Conservation (phyloP, 148 eudicot species). For the Persicaria tinctoria region DNA sequence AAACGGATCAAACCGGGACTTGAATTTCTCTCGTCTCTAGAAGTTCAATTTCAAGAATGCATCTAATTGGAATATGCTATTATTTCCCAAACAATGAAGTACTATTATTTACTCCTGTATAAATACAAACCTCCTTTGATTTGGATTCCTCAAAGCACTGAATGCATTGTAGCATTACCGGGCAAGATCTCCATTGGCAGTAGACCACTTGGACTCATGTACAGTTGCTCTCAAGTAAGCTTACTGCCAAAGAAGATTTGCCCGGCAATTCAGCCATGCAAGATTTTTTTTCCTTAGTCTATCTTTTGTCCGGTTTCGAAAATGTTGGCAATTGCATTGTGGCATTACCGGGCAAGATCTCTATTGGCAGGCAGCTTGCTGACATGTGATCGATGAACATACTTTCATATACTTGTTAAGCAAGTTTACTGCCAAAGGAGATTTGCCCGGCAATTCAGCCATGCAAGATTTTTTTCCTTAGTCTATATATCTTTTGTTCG, state of each 20-base stretch:
- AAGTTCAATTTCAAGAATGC: background rate
- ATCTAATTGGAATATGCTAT: constrained; percentile 10
- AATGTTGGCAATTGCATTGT: constrained; percentile 11
- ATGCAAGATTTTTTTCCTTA: too few relatives aligned
- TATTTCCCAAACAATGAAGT: background rate
- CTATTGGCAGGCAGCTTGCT: constrained; percentile 16
- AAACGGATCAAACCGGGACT: background rate
- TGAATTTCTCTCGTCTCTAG: background rate
- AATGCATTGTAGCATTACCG: constrained; percentile 21
- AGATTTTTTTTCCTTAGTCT: background rate
- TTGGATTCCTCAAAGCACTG: background rate
- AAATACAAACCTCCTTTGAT: background rate
- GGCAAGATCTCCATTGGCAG: constrained; percentile 30
- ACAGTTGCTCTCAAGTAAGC: background rate
- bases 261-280: constrained; percentile 11
- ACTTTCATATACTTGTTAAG: background rate
- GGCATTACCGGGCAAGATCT: constrained; percentile 23
- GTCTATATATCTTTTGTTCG: background rate
- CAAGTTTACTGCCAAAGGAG: background rate
- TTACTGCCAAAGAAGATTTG: constrained; percentile 12
- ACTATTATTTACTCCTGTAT: background rate
- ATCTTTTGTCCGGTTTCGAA: background rate
- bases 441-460: too few relatives aligned
- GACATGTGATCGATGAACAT: background rate
- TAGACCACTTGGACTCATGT: background rate